Conservation (phyloP, 2,329 filamentous ascomycete genomes). For the Venturia effusa region DNA sequence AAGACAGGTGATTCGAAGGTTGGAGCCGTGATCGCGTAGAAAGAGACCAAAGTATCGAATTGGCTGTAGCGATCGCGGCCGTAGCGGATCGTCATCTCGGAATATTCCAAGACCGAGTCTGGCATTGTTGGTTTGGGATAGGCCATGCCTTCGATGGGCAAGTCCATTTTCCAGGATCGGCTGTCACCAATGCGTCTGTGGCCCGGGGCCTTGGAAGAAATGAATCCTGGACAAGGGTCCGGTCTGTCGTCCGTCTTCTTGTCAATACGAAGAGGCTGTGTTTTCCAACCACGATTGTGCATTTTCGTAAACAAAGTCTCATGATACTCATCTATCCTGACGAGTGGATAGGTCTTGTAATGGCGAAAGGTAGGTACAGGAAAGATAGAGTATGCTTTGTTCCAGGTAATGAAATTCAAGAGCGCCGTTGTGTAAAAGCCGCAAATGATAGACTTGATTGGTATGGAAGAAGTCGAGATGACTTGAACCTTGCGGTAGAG, state of each 20-base stretch:
- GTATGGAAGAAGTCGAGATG: neutral
- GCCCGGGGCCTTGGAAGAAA: neutral
- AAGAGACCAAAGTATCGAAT: no score
- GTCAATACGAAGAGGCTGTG: no score
- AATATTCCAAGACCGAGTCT: slow-evolving; percentile 1
- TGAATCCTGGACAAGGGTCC: no score
- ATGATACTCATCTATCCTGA: neutral
- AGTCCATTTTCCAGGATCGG: neutral
- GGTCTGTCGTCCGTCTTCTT: no score
- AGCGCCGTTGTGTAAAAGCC: slow-evolving; percentile 2
- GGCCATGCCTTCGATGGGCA: neutral
- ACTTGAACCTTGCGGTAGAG: neutral
- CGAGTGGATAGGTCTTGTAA: neutral
- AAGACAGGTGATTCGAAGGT: no score
- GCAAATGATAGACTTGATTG: neutral
- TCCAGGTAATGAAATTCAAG: slow-evolving; percentile 12
- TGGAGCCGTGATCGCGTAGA: no score
- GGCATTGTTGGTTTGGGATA: neutral
- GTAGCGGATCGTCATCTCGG: neutral
- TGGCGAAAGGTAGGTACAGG: slow-evolving; percentile 12
- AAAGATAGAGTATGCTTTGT: slow-evolving; percentile 12
- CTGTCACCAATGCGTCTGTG: neutral
- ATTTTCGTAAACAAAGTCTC: no score
- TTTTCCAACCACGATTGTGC: no score
- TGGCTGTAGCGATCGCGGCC: no score